Conservation (phyloP, 2,329 filamentous ascomycete genomes). For the Colletotrichum sp. region DNA sequence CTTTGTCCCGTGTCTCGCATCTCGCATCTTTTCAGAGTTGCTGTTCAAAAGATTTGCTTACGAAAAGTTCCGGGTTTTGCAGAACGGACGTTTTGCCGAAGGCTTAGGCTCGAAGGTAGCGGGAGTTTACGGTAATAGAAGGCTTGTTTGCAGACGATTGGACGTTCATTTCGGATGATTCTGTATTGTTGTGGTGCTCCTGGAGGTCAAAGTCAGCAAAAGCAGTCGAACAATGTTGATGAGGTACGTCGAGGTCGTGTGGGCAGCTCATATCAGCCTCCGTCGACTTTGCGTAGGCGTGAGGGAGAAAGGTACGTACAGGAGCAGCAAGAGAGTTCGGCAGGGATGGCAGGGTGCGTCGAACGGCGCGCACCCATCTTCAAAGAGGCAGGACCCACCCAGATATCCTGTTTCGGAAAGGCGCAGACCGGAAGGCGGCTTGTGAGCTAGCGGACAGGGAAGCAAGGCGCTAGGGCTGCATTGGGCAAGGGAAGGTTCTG, state of each 20-base stretch:
- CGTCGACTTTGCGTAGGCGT: neutral
- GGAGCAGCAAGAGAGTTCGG: neutral
- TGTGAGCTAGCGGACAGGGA: neutral
- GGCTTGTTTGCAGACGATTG: neutral
- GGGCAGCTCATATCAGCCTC: neutral
- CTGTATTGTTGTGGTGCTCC: neutral
- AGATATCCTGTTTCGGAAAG: neutral
- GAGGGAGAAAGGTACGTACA: neutral
- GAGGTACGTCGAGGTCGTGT: neutral
- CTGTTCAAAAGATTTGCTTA: neutral
- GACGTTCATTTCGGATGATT: neutral
- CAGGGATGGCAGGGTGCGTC: neutral
- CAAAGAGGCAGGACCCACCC: neutral
- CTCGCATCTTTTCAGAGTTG: neutral
- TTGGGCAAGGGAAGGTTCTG: conserved; percentile 7
- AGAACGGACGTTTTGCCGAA: neutral
- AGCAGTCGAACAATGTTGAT: neutral
- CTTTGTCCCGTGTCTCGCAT: neutral
- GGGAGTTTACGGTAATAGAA: neutral
- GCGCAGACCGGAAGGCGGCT: neutral
- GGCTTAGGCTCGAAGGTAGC: neutral
- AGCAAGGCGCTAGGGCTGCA: conserved; percentile 7
- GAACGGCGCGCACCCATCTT: neutral
- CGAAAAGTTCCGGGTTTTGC: neutral
- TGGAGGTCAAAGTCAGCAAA: neutral